phyloP scores from a whole-genome alignment of 108 stramenopile species.

The Skeletonema grethae region DNA sequence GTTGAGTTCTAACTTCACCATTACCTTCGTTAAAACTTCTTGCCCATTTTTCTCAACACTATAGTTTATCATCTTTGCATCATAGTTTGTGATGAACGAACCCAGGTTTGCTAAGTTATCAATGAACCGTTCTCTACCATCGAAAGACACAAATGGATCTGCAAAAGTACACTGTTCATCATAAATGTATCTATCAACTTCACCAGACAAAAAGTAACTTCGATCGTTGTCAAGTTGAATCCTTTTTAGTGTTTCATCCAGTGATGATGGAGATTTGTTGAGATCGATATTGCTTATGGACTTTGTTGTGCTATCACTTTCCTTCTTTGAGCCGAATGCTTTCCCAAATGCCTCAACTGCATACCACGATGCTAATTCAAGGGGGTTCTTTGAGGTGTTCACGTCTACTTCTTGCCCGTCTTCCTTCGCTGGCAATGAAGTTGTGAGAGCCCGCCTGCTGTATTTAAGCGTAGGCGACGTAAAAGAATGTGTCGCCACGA shows the following conservation, averaged over 20 bases:
- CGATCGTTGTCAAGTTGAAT: conserved; percentile 85
- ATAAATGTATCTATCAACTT: conserved; percentile 82
- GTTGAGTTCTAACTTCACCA: conserved; percentile 88
- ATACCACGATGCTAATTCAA: conserved; percentile 82
- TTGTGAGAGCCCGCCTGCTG: background rate
- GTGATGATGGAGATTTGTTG: conserved; percentile 57
- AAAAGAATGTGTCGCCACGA: background rate
- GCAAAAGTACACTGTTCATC: conserved; percentile 82
- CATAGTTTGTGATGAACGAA: conserved; percentile 83
- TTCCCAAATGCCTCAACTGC: conserved; percentile 85
- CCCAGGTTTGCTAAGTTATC: conserved; percentile 89
- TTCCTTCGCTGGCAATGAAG: background rate
- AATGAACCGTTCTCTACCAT: conserved; percentile 85
- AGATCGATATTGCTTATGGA: conserved; percentile 37
- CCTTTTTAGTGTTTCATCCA: conserved; percentile 75
- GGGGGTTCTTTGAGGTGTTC: conserved; percentile 50
- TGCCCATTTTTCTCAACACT: conserved; percentile 35
- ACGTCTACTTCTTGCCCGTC: background rate
- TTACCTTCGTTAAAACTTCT: conserved; percentile 52
- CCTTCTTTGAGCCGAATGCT: conserved; percentile 45
- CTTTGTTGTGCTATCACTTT: conserved; percentile 8
- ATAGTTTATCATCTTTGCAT: conserved; percentile 66
- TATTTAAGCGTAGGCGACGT: background rate
- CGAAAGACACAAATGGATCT: conserved; percentile 91
- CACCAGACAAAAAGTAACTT: conserved; percentile 85